Percentiles rank a stretch among this genome's conserved stretches.
phyloP scores from a whole-genome alignment of 768 basidiomycete species.

The Fomitopsis pulvina region DNA sequence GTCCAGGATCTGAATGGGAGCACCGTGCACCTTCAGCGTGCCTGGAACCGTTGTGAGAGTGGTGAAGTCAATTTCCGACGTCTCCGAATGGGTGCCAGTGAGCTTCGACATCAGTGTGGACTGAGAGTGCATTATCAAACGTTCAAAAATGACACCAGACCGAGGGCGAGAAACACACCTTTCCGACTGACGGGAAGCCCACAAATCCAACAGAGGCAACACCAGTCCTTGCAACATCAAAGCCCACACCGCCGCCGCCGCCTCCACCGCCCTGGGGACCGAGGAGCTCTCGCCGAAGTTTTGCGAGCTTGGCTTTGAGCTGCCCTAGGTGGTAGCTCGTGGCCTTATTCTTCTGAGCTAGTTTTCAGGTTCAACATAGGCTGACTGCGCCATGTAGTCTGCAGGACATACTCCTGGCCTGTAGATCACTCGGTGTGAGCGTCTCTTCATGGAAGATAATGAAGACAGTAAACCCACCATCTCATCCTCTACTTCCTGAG shows the following conservation, averaged over 20 bases:
- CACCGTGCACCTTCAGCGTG: constrained; percentile 90
- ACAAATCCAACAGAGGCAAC: constrained; percentile 95
- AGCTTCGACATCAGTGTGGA: constrained; percentile 93
- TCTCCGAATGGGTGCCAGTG: constrained; percentile 95
- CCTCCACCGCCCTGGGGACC: constrained; percentile 70
- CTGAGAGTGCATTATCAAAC: constrained; percentile 31
- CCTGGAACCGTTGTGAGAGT: constrained; percentile 94
- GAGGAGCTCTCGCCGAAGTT: constrained; percentile 92
- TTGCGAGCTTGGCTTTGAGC: constrained; percentile 97
- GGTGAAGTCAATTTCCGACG: constrained; percentile 96
- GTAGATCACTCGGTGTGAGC: constrained; percentile 11
- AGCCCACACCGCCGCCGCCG: constrained; percentile 85
- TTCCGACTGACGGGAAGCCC: constrained; percentile 91
- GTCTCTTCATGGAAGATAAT: constrained; percentile 4
- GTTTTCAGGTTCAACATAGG: constrained; percentile 13
- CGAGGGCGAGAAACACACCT: constrained; percentile 38
- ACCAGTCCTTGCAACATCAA: constrained; percentile 97
- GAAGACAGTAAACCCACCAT: constrained; percentile 54
- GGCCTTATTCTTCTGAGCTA: constrained; percentile 94
- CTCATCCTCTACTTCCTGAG: constrained; percentile 91
- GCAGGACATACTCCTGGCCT: constrained; percentile 70
- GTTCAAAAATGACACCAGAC: neutral
- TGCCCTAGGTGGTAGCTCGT: constrained; percentile 95
- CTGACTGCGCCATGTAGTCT: constrained; percentile 6
- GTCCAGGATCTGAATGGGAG: constrained; percentile 93